Evolutionary conservation across 2,329 filamentous ascomycete genomes (phyloP), one percentile per base, ranked within the genome.

Genomic region (Acarospora socialis): DNA sequence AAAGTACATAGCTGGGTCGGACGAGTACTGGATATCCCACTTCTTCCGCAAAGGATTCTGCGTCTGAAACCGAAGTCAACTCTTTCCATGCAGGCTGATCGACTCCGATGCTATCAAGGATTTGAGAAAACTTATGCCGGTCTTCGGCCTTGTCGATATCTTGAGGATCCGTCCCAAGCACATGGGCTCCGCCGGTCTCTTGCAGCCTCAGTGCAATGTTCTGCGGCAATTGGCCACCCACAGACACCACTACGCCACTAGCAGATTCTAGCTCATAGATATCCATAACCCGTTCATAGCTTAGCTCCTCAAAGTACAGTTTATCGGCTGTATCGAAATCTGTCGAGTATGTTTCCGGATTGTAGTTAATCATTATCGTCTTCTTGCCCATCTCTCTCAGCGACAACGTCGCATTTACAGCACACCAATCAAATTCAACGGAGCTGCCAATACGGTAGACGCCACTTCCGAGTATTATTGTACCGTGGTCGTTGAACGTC

Each of bases 31-130:
- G 90, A 60, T 94, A 98, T 43, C 78, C 76, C 41, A 95, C 40
- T 10, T 37, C 30, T 5, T 40, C 39, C 7, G 40, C 40, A 19
- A 43, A 43, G 10, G 13, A 8, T 28, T 43, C 35, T 10, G 40
- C 40, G 15, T 43, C 40, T 13, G 40, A 5, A 5, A 41, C 38
- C 5, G 40, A 37, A 18, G 81, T 92, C 22, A 95, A 73, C 56
- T 98, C 90, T 60, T 92, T 93, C 90, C 90, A 98, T 7, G 83
- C 84, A 21, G 90, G 90, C 61, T 98, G 90, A 54, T 95, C 87
- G 34, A 98, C 76, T 37, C 86, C 87, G 47, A 95, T 94, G 56
- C 81, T 92, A 57, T 98, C 90, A 27, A 98, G 70, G 42, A 95
- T 95, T 49, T 86, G 80, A 14, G 87, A 94, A 66, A 98, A 98